phyloP scores from a whole-genome alignment of 148 eudicot species.

The Simmondsia chinensis region DNA sequence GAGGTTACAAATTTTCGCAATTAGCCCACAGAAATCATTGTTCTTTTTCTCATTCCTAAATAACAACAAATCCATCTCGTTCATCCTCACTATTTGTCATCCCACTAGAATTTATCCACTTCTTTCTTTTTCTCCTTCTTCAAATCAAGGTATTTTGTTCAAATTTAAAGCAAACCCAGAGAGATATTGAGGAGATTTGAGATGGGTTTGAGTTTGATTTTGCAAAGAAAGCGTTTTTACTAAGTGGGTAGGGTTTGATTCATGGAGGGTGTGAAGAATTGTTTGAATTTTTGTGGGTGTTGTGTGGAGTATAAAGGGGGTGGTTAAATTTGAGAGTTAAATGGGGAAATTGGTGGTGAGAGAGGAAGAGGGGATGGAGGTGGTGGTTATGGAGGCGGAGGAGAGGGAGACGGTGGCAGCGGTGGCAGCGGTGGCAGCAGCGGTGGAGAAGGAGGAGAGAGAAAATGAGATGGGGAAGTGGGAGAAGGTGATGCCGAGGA shows the following conservation, averaged over 20 bases:
- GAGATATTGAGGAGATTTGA: background rate
- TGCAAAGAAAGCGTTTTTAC: background rate
- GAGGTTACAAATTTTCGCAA: background rate
- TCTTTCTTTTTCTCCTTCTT: too few relatives aligned
- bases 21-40: background rate
- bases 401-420: too few relatives aligned
- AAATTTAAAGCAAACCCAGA: background rate
- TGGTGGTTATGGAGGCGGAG: constrained; percentile 10
- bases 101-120: too few relatives aligned
- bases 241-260: background rate
- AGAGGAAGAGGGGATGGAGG: constrained; percentile 4
- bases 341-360: constrained; percentile 9
- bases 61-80: too few relatives aligned
- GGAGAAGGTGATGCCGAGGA: constrained; percentile 34
- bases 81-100: too few relatives aligned
- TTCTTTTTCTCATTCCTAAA: too few relatives aligned
- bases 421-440: too few relatives aligned
- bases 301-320: constrained; percentile 13
- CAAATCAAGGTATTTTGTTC: background rate
- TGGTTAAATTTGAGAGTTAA: constrained; percentile 12
- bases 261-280: constrained; percentile 11
- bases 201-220: constrained; percentile 2
- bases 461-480: constrained; percentile 19
- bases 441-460: constrained; percentile 2
- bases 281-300: constrained; percentile 7